Conservation (phyloP, 345 rosid genomes). For the Streptanthus diversifolius region DNA sequence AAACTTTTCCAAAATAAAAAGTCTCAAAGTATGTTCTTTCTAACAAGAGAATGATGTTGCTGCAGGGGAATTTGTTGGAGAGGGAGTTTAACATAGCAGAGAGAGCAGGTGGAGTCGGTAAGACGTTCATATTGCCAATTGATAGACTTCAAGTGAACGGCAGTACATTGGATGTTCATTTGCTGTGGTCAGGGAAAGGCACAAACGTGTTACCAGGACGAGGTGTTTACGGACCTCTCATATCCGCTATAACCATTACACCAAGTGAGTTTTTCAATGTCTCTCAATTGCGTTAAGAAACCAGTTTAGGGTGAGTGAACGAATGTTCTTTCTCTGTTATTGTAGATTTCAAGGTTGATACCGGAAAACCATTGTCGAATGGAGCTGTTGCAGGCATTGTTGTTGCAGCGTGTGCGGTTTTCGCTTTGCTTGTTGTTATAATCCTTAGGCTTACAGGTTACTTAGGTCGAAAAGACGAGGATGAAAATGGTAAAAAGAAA, state of each 20-base stretch:
- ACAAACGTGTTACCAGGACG: slow-evolving; percentile 59
- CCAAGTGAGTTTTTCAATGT: slow-evolving; percentile 50
- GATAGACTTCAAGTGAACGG: slow-evolving; percentile 46
- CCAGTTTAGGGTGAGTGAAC: neutral
- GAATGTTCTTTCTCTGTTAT: slow-evolving; percentile 3
- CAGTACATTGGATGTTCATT: slow-evolving; percentile 69
- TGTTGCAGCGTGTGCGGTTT: slow-evolving; percentile 43
- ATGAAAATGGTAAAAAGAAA: slow-evolving; percentile 47
- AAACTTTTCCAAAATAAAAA: neutral
- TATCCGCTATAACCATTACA: slow-evolving; percentile 69
- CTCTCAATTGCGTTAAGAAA: neutral
- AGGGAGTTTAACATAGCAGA: slow-evolving; percentile 63
- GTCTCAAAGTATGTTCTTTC: neutral
- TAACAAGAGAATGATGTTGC: neutral
- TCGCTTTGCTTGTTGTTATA: slow-evolving; percentile 38
- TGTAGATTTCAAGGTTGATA: slow-evolving; percentile 65
- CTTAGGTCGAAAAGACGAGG: slow-evolving; percentile 51
- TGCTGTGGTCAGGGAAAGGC: slow-evolving; percentile 83
- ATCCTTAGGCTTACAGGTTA: slow-evolving; percentile 48
- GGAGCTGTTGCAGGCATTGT: slow-evolving; percentile 72
- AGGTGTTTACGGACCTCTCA: slow-evolving; percentile 83
- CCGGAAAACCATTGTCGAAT: slow-evolving; percentile 43
- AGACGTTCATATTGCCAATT: slow-evolving; percentile 23
- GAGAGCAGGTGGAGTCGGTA: slow-evolving; percentile 73
- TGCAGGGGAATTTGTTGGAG: slow-evolving; percentile 55